Evolutionary conservation across 2,329 filamentous ascomycete genomes (phyloP), one percentile per base, ranked within the genome.

Genomic region (Hymenoscyphus occultus): DNA sequence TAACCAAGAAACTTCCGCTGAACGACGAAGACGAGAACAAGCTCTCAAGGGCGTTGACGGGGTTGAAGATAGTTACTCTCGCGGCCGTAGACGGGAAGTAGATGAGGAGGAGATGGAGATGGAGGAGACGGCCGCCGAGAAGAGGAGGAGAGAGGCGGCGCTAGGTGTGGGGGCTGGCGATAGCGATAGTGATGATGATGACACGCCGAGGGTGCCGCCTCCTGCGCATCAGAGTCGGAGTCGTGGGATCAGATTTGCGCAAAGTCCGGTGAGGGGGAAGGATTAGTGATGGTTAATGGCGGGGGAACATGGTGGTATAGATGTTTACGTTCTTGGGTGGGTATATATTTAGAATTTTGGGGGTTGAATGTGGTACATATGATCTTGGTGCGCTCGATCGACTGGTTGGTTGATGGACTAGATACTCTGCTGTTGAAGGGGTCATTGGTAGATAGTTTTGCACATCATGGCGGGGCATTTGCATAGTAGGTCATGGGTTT

Each of bases 111-210:
- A 32, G 2, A 28, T 28, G 28, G 39, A 61, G 13, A 54, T 58
- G 40, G 39, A 60, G 10, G 64, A 65, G 39, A 54, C 64, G n/a
- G 56, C 60, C 16, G 56, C 64, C 5, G 64, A 65, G 39, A 82
- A 89, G 64, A 83, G 90, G 51, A 82, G 91, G 62, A 84, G 91
- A 71, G 86, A 92, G 71, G 90, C 90, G 0, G 91, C 91, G 0
- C 78, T 94, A 1, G 90, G 90, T 10, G 80, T 90, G 67, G 77
- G 79, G 42, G 65, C 45, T 10, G 67, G 71, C 13, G 70, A 71
- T 35, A 70, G 74, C 64, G 67, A 65, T 40, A 69, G 73, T 40
- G 73, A 74, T 62, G 74, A 75, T 64, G 71, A 73, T 70, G 71
- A 73, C 68, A 73, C 72, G 16, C 69, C 66, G 14, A 61, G 72